Evolutionary conservation across 2,329 filamentous ascomycete genomes (phyloP).

Genomic region (Paracamarosporium sp.): DNA sequence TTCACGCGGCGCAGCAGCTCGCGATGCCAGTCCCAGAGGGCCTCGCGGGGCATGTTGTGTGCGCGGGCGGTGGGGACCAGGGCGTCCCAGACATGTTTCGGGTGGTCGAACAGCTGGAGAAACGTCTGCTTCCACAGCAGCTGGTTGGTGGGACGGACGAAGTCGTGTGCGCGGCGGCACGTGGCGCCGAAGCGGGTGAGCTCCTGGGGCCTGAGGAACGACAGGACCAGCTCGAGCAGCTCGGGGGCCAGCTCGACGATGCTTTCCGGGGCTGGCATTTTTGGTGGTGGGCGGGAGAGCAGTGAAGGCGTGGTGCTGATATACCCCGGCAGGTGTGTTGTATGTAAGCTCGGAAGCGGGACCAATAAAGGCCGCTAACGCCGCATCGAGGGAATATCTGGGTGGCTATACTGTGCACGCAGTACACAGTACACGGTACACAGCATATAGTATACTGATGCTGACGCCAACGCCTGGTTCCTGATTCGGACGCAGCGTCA

Average conservation of each 20-base stretch:
- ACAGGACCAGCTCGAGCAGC: slow-evolving; percentile 25
- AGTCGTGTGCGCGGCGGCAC: slow-evolving; percentile 20
- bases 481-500: too few relatives aligned
- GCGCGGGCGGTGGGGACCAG: slow-evolving; percentile 23
- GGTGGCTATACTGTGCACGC: too few relatives aligned
- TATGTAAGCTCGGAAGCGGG: too few relatives aligned
- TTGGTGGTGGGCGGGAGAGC: neutral
- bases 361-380: too few relatives aligned
- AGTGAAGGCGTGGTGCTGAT: neutral
- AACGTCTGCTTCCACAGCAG: slow-evolving; percentile 27
- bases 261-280: neutral
- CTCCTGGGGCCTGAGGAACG: slow-evolving; percentile 20
- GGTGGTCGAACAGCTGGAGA: slow-evolving; percentile 28
- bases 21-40: slow-evolving; percentile 25
- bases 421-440: too few relatives aligned
- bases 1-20: slow-evolving; percentile 17
- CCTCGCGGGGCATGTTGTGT: slow-evolving; percentile 17
- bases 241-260: slow-evolving; percentile 19
- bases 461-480: too few relatives aligned
- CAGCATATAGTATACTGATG: too few relatives aligned
- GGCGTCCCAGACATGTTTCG: slow-evolving; percentile 21
- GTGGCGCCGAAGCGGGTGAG: slow-evolving; percentile 22
- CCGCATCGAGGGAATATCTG: too few relatives aligned
- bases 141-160: slow-evolving; percentile 26
- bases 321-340: too few relatives aligned